Conservation (phyloP, 129 eudicot species). For the Pulicaria dysenterica region DNA sequence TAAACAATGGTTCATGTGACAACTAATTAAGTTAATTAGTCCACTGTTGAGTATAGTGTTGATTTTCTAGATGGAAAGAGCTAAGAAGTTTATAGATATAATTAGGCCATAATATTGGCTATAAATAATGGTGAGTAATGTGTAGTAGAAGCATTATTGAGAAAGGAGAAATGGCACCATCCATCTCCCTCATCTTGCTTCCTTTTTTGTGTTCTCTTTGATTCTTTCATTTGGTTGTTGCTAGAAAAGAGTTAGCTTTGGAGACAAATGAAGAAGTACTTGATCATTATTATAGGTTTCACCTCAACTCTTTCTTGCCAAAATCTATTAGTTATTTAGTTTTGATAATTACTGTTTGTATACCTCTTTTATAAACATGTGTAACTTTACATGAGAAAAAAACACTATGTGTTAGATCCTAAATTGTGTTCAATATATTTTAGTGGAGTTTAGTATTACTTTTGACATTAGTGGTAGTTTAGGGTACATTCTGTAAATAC, state of each 20-base stretch:
- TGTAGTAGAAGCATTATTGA: slow-evolving; percentile 17
- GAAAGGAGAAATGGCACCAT: slow-evolving; percentile 29
- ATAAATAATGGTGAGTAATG: slow-evolving; percentile 27
- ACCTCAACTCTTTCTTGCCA: slow-evolving; percentile 30
- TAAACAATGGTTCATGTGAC: no score
- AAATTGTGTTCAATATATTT: no score
- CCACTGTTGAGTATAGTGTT: no score
- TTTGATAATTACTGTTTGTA: no score
- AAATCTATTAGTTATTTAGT: slow-evolving; percentile 34
- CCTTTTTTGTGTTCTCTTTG: slow-evolving; percentile 25
- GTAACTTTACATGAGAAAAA: no score
- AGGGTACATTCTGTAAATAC: no score
- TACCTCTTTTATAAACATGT: no score
- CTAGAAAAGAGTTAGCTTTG: neutral
- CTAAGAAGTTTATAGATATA: slow-evolving; percentile 1
- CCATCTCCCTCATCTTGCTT: slow-evolving; percentile 23
- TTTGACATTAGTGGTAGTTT: no score
- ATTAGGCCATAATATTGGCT: slow-evolving; percentile 4
- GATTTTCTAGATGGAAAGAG: neutral
- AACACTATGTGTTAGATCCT: no score
- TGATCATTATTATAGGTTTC: slow-evolving; percentile 26
- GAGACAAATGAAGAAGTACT: neutral
- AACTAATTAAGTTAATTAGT: no score
- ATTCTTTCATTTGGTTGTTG: neutral
- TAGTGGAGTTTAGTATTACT: no score